These are phyloP conservation scores for Moringa oleifera DNA, from an alignment of 345 rosid species.

Conservation along the genomic window DNA sequence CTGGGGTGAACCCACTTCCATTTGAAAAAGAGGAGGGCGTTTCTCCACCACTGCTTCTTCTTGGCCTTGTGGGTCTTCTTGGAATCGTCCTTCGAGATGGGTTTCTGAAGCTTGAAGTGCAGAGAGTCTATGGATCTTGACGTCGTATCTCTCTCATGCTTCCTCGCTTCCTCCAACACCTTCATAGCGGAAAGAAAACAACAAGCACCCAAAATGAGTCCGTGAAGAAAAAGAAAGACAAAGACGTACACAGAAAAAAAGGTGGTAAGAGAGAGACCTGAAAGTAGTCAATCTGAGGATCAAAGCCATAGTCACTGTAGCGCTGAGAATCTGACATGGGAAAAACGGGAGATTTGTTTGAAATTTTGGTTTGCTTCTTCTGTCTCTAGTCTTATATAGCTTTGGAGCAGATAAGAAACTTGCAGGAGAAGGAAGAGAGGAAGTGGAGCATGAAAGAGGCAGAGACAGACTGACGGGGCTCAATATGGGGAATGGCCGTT, in stretches of 20 bases:
- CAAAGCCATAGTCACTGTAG: conserved; percentile 88
- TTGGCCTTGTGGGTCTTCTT: conserved; percentile 36
- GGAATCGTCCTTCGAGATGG: conserved; percentile 67
- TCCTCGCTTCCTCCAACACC: conserved; percentile 80
- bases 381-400: no score
- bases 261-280: conserved; percentile 39
- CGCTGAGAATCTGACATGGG: conserved; percentile 65
- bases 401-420: not conserved
- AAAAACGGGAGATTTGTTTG: conserved; percentile 58
- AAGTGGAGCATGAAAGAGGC: not conserved
- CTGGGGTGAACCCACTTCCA: conserved; percentile 36
- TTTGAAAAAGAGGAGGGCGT: conserved; percentile 61
- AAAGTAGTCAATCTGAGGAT: conserved; percentile 67
- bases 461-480: conserved; percentile 20
- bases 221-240: not conserved
- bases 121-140: conserved; percentile 37
- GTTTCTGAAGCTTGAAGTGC: conserved; percentile 86
- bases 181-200: conserved; percentile 7
- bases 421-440: not conserved
- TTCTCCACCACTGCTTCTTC: conserved; percentile 71
- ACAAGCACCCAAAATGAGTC: not conserved
- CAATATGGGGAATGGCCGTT: conserved; percentile 28
- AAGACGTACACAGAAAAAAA: no score
- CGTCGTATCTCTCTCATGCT: conserved; percentile 55
- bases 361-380: no score